These are phyloP conservation scores for Raphanus sativus DNA, from an alignment of 345 rosid genomes.

Conservation along the genomic window DNA sequence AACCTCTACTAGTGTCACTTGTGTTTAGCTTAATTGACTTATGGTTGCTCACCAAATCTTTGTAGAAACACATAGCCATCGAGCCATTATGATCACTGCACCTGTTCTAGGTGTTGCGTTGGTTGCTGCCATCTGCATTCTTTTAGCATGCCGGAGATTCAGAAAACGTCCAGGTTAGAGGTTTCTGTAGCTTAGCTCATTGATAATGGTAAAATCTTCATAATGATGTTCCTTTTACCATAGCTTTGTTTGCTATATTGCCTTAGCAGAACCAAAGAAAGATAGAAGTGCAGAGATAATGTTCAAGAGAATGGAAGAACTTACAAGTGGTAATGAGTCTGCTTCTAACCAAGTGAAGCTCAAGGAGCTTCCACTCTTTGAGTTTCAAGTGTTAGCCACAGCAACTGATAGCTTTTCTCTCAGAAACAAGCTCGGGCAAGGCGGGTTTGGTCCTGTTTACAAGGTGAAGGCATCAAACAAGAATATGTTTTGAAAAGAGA, in stretches of 20 bases:
- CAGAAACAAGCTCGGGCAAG: slow-evolving; percentile 49
- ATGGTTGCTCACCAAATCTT: background rate
- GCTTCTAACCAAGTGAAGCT: slow-evolving; percentile 36
- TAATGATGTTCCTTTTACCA: background rate
- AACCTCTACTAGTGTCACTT: background rate
- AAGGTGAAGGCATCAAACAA: slow-evolving; percentile 3
- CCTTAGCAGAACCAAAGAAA: slow-evolving; percentile 13
- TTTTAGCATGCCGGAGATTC: slow-evolving; percentile 25
- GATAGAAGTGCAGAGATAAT: slow-evolving; percentile 27
- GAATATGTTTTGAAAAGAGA: no score
- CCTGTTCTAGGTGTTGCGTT: slow-evolving; percentile 7
- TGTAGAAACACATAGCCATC: slow-evolving; percentile 17
- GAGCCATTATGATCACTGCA: background rate
- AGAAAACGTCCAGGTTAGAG: slow-evolving; percentile 32
- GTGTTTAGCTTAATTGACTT: background rate
- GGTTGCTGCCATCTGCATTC: background rate
- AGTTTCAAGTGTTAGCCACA: slow-evolving; percentile 46
- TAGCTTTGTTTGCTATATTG: background rate
- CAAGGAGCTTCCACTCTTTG: slow-evolving; percentile 44
- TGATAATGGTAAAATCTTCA: background rate
- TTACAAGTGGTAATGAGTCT: slow-evolving; percentile 30
- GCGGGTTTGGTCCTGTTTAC: slow-evolving; percentile 57
- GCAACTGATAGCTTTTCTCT: slow-evolving; percentile 43
- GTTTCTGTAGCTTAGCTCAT: background rate
- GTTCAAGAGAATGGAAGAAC: slow-evolving; percentile 39